Base-by-base conservation (phyloP, 2,329 filamentous ascomycete genomes). In the Cordyceps farinosa region DNA sequence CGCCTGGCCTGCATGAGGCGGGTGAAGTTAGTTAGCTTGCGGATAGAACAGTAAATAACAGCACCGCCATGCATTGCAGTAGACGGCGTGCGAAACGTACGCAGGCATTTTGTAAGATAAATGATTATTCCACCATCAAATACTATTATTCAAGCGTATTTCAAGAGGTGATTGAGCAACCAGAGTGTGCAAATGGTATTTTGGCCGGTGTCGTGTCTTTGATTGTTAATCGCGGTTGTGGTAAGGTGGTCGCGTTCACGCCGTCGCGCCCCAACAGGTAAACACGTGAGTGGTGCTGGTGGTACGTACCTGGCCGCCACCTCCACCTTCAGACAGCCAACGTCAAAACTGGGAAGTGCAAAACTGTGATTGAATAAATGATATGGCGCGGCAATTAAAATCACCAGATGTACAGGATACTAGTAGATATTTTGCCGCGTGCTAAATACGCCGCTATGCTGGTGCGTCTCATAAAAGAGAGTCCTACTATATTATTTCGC, bases 1-100 rank as follows among this genome's bases (percentile, higher is more conserved):
- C 87, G 73, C 89, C 89, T 69, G 87, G 84, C 68, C 88, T 91
- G 73, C 53, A 67, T 34, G 22, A 67, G 45, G 30, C 5, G 8
- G 13, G 13, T 22, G 22, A n/a, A 17, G 47, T 61, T 36, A 17
- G 47, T 61, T 36, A 61, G 59, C 38, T 59, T 52, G 54, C 47
- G 51, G 64, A 44, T 64, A 7, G n/a, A 22, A 50, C 45, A 40
- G 61, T 50, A 10, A 66, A 73, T 66, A 71, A 67, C 32, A n/a
- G 5, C 8, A 4, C 32, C 47, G 47, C 10, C 5, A 32, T 22
- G 56, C 66, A 66, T 64, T 65, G 66, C 30, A 11, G 62, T 40
- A 42, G 32, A 36, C 27, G 11, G 7, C n/a, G 7, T 15, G 30
- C 11, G 45, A 32, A 30, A 72, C 78, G 68, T 72, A 80, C 79